phyloP scores from a whole-genome alignment of 805 yeast genomes.

The Suhomyces emberorum region DNA sequence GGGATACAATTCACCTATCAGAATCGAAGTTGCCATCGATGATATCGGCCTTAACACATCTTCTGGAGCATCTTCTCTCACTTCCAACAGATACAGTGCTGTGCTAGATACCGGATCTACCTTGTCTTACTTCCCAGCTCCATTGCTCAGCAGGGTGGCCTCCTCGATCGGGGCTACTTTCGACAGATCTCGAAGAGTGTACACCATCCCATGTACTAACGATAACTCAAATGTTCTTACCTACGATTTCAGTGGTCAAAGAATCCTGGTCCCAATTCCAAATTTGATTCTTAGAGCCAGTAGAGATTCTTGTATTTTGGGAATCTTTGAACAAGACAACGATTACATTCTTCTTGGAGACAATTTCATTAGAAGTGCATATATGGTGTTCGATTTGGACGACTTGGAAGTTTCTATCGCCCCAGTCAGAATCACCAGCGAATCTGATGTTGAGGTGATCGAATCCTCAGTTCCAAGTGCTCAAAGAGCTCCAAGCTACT shows the following conservation, averaged over 20 bases:
- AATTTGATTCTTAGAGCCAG: constrained; percentile 22
- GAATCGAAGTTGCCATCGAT: constrained; percentile 49
- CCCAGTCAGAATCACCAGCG: constrained; percentile 23
- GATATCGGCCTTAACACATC: constrained; percentile 23
- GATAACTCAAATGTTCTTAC: constrained; percentile 24
- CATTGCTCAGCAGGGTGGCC: constrained; percentile 34
- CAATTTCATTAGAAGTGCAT: constrained; percentile 59
- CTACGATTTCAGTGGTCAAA: constrained; percentile 58
- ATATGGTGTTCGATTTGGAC: constrained; percentile 63
- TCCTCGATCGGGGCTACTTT: constrained; percentile 40
- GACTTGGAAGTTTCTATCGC: constrained; percentile 51
- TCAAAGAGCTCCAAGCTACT: constrained; percentile 42
- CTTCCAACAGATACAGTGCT: constrained; percentile 19
- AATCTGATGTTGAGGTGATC: constrained; percentile 46
- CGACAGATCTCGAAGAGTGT: constrained; percentile 40
- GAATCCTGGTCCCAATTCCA: constrained; percentile 47
- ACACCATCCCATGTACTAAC: constrained; percentile 42
- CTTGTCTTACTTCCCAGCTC: constrained; percentile 41
- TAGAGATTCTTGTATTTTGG: constrained; percentile 15
- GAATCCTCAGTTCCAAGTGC: constrained; percentile 50
- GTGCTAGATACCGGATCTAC: constrained; percentile 38
- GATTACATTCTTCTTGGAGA: constrained; percentile 55
- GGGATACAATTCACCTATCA: constrained; percentile 39
- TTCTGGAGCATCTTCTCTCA: constrained; percentile 10
- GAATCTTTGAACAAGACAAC: constrained; percentile 11